Percentiles rank a stretch among this genome's conserved stretches.
phyloP scores from a whole-genome alignment of 805 yeast species.

The Starmerella potacharoeniae region DNA sequence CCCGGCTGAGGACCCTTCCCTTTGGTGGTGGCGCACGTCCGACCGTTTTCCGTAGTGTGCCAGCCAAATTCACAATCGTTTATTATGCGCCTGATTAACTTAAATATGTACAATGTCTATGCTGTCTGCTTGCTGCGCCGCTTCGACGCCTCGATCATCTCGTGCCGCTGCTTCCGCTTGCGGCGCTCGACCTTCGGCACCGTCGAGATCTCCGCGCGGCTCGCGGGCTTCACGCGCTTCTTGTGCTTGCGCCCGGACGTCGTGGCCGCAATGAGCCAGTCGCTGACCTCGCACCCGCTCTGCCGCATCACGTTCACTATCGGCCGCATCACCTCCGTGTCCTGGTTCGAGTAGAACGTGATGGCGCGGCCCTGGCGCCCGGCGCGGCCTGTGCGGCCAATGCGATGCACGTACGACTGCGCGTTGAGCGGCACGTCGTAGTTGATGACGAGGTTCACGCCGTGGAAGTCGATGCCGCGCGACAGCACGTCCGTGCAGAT shows the following conservation, averaged over 20 bases:
- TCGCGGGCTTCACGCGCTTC: slow-evolving; percentile 26
- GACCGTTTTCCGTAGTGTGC: no score
- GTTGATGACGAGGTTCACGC: slow-evolving; percentile 86
- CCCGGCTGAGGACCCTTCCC: no score
- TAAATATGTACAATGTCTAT: not conserved
- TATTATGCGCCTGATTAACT: no score
- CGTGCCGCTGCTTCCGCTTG: slow-evolving; percentile 49
- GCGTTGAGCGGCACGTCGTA: slow-evolving; percentile 93
- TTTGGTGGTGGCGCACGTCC: no score
- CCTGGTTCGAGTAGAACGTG: slow-evolving; percentile 89
- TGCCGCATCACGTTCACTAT: slow-evolving; percentile 92
- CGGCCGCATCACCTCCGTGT: slow-evolving; percentile 59
- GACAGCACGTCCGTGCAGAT: slow-evolving; percentile 94
- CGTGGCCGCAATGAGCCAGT: slow-evolving; percentile 59
- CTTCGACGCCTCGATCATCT: slow-evolving; percentile 44
- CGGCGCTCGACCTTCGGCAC: slow-evolving; percentile 35
- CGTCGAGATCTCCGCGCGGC: slow-evolving; percentile 70
- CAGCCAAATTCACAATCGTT: no score
- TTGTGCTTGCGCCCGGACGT: slow-evolving; percentile 1
- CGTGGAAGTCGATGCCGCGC: slow-evolving; percentile 95
- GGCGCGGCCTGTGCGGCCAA: slow-evolving; percentile 98
- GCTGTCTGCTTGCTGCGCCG: slow-evolving; percentile 3
- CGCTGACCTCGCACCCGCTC: slow-evolving; percentile 57
- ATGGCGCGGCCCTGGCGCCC: slow-evolving; percentile 79
- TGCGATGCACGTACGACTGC: slow-evolving; percentile 92